Evolutionary conservation across 768 basidiomycete species (phyloP).

Genomic region (Solioccasus polychromus): DNA sequence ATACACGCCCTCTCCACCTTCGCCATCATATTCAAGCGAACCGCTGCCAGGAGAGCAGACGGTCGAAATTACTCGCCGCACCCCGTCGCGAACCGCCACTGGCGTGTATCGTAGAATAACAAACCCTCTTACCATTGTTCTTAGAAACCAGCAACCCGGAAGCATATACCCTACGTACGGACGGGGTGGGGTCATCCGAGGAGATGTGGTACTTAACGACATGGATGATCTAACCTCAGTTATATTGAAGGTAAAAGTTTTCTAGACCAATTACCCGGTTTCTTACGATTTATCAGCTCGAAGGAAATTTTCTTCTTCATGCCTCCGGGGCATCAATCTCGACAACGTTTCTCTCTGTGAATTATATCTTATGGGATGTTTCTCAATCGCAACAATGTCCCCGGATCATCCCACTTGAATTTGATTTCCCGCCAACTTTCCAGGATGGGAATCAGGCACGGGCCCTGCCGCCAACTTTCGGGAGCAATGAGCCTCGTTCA

Average conservation of each 20-base stretch:
- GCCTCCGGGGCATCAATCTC: slow-evolving; percentile 10
- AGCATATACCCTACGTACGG: slow-evolving; percentile 20
- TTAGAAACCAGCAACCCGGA: slow-evolving; percentile 24
- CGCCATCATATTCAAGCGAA: slow-evolving; percentile 53
- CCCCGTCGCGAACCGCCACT: slow-evolving; percentile 1
- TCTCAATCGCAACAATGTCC: slow-evolving; percentile 28
- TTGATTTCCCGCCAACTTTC: slow-evolving; percentile 46
- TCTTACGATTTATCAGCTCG: slow-evolving; percentile 16
- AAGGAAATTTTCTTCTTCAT: slow-evolving; percentile 22
- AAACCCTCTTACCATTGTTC: slow-evolving; percentile 21
- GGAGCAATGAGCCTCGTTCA: slow-evolving; percentile 24
- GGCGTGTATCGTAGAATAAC: slow-evolving; percentile 32
- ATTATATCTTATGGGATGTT: slow-evolving; percentile 19
- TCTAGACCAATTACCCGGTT: not conserved
- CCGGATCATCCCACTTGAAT: slow-evolving; percentile 39
- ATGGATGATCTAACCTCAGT: slow-evolving; percentile 16
- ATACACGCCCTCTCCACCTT: slow-evolving; percentile 52
- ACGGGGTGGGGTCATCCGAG: slow-evolving; percentile 20
- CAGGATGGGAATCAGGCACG: slow-evolving; percentile 30
- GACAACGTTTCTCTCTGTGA: slow-evolving; percentile 16
- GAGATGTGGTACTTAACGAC: slow-evolving; percentile 20
- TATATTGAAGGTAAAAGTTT: slow-evolving; percentile 19
- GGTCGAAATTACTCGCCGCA: slow-evolving; percentile 42
- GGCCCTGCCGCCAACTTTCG: slow-evolving; percentile 51
- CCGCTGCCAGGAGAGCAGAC: slow-evolving; percentile 49